Base-by-base conservation (phyloP, 1,139 yeast genomes). In the Suhomyces yuchorum region DNA sequence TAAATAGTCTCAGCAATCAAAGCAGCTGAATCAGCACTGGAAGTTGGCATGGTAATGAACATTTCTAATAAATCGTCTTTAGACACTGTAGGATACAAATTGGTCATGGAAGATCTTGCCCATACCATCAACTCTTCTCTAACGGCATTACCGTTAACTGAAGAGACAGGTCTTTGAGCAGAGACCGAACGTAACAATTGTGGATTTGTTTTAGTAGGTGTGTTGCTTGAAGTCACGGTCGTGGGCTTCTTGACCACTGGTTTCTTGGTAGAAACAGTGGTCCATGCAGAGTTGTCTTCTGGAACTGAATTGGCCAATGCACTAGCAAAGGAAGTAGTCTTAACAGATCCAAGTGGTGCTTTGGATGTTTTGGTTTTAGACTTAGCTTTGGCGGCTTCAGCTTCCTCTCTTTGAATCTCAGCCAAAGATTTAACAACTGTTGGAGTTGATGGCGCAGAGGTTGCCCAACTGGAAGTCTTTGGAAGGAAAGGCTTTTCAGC, bases 1-100 rank as follows among this genome's bases (percentile, higher is more conserved):
- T 91, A 92, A 52, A 93, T 84, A 12, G 97, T 89, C 64, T 93
- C 99, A 3, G 96, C 85, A 62, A 93, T 91, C 62, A 93, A 88
- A 63, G 86, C 96, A 42, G 79, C 75, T 1, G 96, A 83, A 57
- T 91, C 97, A 6, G 75, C 58, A 41, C 82, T 81, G 36, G 62
- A 65, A 15, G 81, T 70, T 34, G 98, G 97, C 54, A 93, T 78
- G 46, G 92, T 84, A 49, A 91, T 73, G 58, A 93, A 78, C 66
- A 93, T 85, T 51, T 88, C 85, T 49, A 93, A 73, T 47, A 93
- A 82, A 61, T 88, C 97, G 54, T 84, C 86, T 44, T 76, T 76
- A 23, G 87, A 80, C 37, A 91, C 93, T 18, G 90, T 85, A 5
- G 85, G 80, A 60, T 88, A 86, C 60, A 93, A 73, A 53, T 80